Conservation (phyloP, 805 yeast species). For the Cyberlindnera misumaiensis region DNA sequence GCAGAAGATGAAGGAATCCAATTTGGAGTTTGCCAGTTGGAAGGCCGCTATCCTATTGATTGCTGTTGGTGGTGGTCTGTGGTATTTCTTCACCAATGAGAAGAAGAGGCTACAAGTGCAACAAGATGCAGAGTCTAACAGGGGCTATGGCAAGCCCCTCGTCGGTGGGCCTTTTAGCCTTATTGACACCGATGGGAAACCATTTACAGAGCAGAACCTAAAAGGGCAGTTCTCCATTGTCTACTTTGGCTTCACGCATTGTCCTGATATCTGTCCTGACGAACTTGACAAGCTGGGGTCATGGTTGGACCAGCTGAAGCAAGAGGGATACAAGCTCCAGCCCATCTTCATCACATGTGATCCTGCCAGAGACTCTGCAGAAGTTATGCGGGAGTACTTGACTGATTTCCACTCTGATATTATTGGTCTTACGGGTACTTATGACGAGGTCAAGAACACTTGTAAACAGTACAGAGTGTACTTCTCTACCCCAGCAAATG, state of each 20-base stretch:
- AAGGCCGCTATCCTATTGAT: constrained; percentile 66
- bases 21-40: constrained; percentile 78
- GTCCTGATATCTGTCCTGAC: constrained; percentile 98
- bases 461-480: constrained; percentile 92
- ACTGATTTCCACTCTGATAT: constrained; percentile 86
- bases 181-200: constrained; percentile 60
- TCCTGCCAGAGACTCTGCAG: constrained; percentile 91
- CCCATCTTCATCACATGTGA: constrained; percentile 95
- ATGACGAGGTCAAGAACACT: constrained; percentile 72
- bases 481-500: constrained; percentile 93
- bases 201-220: constrained; percentile 72
- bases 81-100: constrained; percentile 66
- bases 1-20: constrained; percentile 30
- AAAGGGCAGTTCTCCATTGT: constrained; percentile 73
- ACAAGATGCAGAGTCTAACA: constrained; percentile 74
- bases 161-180: constrained; percentile 87
- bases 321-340: constrained; percentile 54
- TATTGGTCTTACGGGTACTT: constrained; percentile 86
- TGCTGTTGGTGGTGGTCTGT: constrained; percentile 63
- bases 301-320: constrained; percentile 53
- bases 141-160: constrained; percentile 86
- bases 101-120: constrained; percentile 68
- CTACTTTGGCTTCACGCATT: constrained; percentile 96
- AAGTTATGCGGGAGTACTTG: constrained; percentile 73
- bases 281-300: constrained; percentile 87